A percentile compares a stretch with the other conserved stretches of the same genome.
Evolutionary conservation across 768 basidiomycete species (phyloP).

Genomic region (Glaciozyma antarctica): DNA sequence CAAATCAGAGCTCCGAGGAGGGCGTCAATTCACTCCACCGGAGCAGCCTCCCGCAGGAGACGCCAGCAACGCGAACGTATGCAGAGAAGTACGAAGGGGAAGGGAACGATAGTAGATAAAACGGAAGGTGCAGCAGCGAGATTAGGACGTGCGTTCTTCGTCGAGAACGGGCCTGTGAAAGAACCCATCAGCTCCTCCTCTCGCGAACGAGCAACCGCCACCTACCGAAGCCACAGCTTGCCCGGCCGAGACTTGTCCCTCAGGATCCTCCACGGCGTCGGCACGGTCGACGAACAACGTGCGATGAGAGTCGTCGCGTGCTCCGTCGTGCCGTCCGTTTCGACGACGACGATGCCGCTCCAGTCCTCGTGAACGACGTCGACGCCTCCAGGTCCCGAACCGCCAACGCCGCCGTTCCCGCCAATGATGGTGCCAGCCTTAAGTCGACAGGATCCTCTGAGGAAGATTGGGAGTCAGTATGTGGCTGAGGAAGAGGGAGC

Average conservation of each 20-base stretch:
- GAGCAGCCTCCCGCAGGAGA: too few species aligned
- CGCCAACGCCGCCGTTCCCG: conserved; percentile 1
- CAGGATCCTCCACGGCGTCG: conserved; percentile 14
- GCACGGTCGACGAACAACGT: conserved; percentile 9
- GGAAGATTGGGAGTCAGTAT: background rate
- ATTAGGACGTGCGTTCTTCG: background rate
- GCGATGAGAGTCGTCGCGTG: background rate
- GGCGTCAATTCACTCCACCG: too few species aligned
- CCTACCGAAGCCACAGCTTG: conserved; percentile 8
- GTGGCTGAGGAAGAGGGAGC: background rate
- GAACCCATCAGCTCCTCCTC: too few species aligned
- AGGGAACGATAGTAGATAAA: too few species aligned
- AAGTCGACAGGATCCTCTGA: conserved; percentile 8
- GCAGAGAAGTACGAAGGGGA: too few species aligned
- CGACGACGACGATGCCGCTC: conserved; percentile 27
- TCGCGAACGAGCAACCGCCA: too few species aligned
- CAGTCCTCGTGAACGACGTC: conserved; percentile 31
- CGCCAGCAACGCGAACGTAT: too few species aligned
- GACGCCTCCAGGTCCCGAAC: conserved; percentile 20
- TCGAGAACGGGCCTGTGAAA: background rate
- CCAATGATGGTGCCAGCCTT: conserved; percentile 19
- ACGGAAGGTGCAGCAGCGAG: too few species aligned
- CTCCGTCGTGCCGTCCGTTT: background rate
- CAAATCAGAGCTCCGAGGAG: too few species aligned
- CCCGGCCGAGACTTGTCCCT: conserved; percentile 15